Percentiles rank a stretch among this genome's conserved stretches.
These are phyloP conservation scores for Rhodotorula sphaerocarpa DNA, from an alignment of 768 basidiomycete genomes.

Conservation along the genomic window DNA sequence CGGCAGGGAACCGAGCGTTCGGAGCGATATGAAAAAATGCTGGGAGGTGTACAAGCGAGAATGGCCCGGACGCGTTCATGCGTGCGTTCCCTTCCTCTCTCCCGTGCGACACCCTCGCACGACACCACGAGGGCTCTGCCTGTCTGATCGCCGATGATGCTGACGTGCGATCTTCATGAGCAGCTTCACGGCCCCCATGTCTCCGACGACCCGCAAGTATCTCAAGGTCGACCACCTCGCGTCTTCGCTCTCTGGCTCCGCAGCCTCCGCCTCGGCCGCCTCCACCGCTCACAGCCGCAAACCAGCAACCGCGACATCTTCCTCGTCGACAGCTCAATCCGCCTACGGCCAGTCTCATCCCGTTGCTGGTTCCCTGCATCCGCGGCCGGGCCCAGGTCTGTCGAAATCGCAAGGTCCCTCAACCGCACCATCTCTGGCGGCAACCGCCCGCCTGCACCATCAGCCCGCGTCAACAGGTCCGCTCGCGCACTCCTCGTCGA, in stretches of 20 bases:
- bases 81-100: constrained; percentile 37
- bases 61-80: constrained; percentile 43
- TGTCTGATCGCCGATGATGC: neutral
- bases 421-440: neutral
- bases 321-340: neutral
- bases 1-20: constrained; percentile 45
- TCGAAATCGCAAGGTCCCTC: constrained; percentile 5
- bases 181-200: constrained; percentile 46
- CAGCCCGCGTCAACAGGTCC: neutral
- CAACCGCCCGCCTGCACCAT: neutral
- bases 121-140: neutral
- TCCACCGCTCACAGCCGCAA: constrained; percentile 10
- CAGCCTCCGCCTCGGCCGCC: neutral
- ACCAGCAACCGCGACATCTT: constrained; percentile 14
- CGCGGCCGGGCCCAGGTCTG: too few species aligned
- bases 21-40: constrained; percentile 43
- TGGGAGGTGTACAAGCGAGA: constrained; percentile 43
- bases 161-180: neutral
- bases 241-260: constrained; percentile 24
- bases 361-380: too few species aligned
- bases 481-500: neutral
- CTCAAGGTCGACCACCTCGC: constrained; percentile 40
- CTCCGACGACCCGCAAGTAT: constrained; percentile 45
- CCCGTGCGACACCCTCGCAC: too few species aligned
- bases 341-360: too few species aligned